Evolutionary conservation across 768 basidiomycete species (phyloP).

Genomic region (Mrakia gelida): DNA sequence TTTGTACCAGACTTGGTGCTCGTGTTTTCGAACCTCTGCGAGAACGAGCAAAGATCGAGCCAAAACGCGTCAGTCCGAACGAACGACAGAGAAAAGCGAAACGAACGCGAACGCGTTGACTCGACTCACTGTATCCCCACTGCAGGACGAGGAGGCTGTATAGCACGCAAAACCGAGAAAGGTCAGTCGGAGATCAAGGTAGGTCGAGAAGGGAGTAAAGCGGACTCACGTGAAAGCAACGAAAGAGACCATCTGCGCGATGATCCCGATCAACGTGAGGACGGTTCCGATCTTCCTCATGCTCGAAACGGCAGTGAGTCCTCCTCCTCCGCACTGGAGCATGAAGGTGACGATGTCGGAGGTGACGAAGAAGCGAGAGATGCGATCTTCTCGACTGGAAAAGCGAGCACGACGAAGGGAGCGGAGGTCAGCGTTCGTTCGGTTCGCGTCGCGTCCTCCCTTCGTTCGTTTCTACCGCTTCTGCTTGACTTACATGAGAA

Average conservation of each 20-base stretch:
- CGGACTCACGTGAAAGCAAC: background rate
- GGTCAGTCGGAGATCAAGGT: no score
- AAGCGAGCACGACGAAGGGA: background rate
- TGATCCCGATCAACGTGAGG: background rate
- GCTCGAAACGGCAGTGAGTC: background rate
- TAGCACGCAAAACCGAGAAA: no score
- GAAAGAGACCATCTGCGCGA: background rate
- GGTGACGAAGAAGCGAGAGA: background rate
- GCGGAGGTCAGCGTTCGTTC: background rate
- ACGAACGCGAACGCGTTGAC: background rate
- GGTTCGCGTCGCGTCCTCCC: no score
- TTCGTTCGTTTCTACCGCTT: background rate
- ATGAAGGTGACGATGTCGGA: background rate
- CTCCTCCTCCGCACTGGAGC: background rate
- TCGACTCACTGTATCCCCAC: background rate
- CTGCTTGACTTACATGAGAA: background rate
- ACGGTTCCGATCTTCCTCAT: background rate
- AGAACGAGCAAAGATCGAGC: background rate
- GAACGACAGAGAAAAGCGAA: no score
- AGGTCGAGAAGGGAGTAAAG: background rate
- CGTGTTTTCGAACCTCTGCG: background rate
- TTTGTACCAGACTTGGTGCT: background rate
- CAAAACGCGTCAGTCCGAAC: background rate
- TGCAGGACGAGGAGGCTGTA: background rate
- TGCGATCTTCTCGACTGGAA: background rate